phyloP scores from a whole-genome alignment of 2,329 filamentous ascomycete species.

The Chaetomium olivaceum region DNA sequence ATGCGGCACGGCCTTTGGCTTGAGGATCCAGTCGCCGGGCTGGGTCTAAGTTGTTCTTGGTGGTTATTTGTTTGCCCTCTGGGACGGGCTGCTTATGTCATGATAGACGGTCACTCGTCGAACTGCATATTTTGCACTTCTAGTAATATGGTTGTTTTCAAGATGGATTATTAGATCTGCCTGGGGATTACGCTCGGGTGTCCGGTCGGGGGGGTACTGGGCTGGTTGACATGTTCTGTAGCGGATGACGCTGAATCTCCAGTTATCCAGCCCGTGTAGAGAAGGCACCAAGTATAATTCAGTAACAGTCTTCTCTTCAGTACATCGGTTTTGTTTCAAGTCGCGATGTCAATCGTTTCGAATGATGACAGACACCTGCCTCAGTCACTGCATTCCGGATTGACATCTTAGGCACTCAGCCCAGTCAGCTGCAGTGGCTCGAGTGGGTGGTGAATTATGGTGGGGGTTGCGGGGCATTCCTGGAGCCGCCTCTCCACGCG shows the following conservation, averaged over 20 bases:
- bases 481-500: neutral
- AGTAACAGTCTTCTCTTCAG: constrained; percentile 1
- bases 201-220: neutral
- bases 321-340: neutral
- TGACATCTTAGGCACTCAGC: no score
- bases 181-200: constrained; percentile 1
- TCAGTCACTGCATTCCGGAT: no score
- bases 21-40: neutral
- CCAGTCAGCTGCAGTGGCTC: no score
- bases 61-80: constrained; percentile 14
- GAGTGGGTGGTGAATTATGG: no score
- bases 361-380: no score
- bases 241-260: neutral
- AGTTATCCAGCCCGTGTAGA: neutral
- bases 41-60: constrained; percentile 5
- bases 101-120: constrained; percentile 9
- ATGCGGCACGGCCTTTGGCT: constrained; percentile 12
- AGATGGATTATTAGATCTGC: constrained; percentile 12
- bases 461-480: neutral
- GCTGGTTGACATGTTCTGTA: neutral
- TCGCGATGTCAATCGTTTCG: neutral
- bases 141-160: constrained; percentile 15
- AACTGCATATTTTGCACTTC: constrained; percentile 12
- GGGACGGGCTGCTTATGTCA: constrained; percentile 6
- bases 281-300: constrained; percentile 11